These are phyloP conservation scores for Ustilago hordei DNA, from an alignment of 1,284 basidiomycete genomes.

Conservation along the genomic window DNA sequence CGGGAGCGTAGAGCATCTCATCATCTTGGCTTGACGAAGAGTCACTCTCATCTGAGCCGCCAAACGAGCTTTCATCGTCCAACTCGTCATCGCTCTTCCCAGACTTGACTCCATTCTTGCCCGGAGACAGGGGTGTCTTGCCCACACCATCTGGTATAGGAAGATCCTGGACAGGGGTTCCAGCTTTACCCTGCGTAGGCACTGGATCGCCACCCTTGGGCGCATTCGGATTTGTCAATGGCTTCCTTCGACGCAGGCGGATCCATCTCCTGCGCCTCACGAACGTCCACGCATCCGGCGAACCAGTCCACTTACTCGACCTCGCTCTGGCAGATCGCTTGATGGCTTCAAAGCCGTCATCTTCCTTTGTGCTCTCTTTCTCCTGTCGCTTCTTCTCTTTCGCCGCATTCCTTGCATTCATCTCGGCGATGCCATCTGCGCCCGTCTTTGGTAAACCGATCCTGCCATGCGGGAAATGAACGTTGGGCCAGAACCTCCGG, in stretches of 20 bases:
- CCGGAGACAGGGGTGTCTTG: conserved; percentile 3
- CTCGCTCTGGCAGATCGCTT: conserved; percentile 58
- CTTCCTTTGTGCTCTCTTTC: conserved; percentile 55
- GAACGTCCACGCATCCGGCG: conserved; percentile 58
- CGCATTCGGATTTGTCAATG: conserved; percentile 11
- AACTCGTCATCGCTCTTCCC: conserved; percentile 37
- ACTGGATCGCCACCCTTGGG: conserved; percentile 9
- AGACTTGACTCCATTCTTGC: conserved; percentile 23
- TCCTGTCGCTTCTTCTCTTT: conserved; percentile 39
- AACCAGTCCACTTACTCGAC: conserved; percentile 60
- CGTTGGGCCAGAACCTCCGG: conserved; percentile 46
- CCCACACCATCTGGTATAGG: conserved; percentile 2
- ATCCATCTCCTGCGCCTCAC: conserved; percentile 67
- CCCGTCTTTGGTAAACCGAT: conserved; percentile 49
- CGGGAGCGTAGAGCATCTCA: conserved; percentile 31
- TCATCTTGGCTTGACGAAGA: conserved; percentile 46
- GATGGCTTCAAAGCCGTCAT: conserved; percentile 65
- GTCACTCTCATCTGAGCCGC: conserved; percentile 41
- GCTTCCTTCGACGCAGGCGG: conserved; percentile 56
- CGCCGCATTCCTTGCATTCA: conserved; percentile 44
- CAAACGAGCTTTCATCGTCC: conserved; percentile 27
- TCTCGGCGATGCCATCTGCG: conserved; percentile 46
- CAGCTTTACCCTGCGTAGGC: conserved; percentile 5
- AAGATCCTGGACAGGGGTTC: conserved; percentile 26
- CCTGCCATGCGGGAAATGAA: conserved; percentile 46